phyloP scores from a whole-genome alignment of 2,329 filamentous ascomycete genomes.

The Exophiala sp. region DNA sequence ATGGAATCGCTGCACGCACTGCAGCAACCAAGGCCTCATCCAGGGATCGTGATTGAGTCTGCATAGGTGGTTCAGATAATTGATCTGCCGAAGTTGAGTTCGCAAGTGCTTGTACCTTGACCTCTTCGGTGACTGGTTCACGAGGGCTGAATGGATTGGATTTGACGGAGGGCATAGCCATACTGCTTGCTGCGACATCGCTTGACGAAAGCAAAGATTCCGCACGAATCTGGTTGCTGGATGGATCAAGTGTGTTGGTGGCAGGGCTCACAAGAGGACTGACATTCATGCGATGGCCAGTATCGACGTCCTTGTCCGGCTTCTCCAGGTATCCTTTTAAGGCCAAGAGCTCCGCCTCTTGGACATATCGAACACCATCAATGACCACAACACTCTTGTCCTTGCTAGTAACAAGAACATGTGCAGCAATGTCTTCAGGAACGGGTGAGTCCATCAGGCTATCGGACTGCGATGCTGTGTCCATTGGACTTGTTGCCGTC shows the following conservation, averaged over 20 bases:
- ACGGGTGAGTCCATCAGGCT: constrained; percentile 19
- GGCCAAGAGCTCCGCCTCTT: constrained; percentile 6
- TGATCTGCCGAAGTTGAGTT: background rate
- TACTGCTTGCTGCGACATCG: background rate
- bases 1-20: background rate
- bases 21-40: constrained; percentile 3
- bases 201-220: background rate
- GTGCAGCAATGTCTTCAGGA: constrained; percentile 3
- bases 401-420: constrained; percentile 2
- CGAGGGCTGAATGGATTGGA: constrained; percentile 18
- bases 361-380: constrained; percentile 10
- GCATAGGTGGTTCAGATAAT: background rate
- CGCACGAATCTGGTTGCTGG: no score
- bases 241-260: no score
- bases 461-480: background rate
- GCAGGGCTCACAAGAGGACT: background rate
- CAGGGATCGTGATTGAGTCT: background rate
- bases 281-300: background rate
- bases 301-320: background rate
- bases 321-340: constrained; percentile 1
- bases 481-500: background rate
- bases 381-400: constrained; percentile 9
- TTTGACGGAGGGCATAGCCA: background rate
- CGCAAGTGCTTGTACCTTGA: background rate
- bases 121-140: constrained; percentile 1